Percentiles rank a stretch among this genome's conserved stretches.
Conservation (phyloP, 306 rosid genomes). For the Quercus mongolica region DNA sequence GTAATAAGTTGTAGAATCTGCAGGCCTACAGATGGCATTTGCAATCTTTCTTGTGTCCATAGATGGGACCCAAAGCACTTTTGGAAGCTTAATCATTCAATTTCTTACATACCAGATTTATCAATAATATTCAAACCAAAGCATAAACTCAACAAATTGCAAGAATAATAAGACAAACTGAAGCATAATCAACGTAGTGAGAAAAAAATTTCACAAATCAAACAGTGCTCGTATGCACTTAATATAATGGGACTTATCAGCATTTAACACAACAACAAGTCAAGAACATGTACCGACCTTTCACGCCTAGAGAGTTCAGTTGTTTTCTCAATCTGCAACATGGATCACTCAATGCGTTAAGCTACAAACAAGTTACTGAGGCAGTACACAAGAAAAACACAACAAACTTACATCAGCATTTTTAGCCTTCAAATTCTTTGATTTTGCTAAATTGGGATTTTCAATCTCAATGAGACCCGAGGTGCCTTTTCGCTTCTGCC, state of each 20-base stretch:
- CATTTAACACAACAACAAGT: background rate
- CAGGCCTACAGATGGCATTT: background rate
- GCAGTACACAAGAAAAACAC: background rate
- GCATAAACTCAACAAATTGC: background rate
- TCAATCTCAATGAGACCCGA: conserved; percentile 63
- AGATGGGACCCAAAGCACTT: background rate
- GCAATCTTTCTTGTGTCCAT: background rate
- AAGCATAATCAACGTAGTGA: background rate
- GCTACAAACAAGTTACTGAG: background rate
- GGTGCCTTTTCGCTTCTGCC: conserved; percentile 63
- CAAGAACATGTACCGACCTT: conserved; percentile 34
- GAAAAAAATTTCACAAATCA: background rate
- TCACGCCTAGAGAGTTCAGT: conserved; percentile 79
- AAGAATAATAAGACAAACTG: background rate
- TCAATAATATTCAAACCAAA: background rate
- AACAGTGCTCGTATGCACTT: background rate
- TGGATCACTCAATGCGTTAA: background rate
- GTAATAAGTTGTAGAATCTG: background rate
- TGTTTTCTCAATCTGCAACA: conserved; percentile 44
- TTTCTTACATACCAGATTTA: background rate
- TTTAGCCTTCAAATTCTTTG: conserved; percentile 49
- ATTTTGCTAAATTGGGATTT: conserved; percentile 63
- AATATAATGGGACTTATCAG: background rate
- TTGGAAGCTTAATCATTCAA: background rate
- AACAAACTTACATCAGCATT: conserved; percentile 49